Base-by-base conservation (phyloP, 306 rosid genomes). In the Delonix regia region DNA sequence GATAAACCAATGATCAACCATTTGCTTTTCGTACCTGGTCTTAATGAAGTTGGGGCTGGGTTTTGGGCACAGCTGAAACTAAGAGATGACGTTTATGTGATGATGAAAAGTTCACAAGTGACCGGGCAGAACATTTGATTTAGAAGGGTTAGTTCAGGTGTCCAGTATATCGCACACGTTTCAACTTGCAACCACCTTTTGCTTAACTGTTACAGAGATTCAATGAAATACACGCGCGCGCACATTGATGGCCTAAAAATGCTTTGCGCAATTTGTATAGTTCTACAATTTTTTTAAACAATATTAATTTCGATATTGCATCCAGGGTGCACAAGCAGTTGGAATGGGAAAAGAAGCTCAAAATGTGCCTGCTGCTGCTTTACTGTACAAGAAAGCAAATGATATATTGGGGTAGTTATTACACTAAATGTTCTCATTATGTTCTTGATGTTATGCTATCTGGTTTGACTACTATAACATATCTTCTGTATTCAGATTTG, bases 281-380 rank as follows among this genome's bases (percentile, higher is more conserved):
- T 66, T 39, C 24, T 21, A 21, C 33, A n/a, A n/a, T n/a, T n/a
- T 39, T 9, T 21, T 21, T n/a, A 11, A 62, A 62, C 16, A 3
- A 64, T 18, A 66, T 64, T 75, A 25, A 4, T 71, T 82, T 51
- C 57, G 27, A 34, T 73, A 56, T 44, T 44, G 47, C 41, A 41
- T 83, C 65, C 82, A 96, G 99, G 99, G 99, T 72, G 98, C 99
- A 21, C 99, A 96, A 89, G 89, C 94, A 47, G 86, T 93, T 83
- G 98, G 97, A 84, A 96, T 96, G 98, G 99, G 96, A 71, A 90
- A 91, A 82, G 99, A 91, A 74, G 97, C 97, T 83, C 98, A 83
- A 75, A 91, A 85, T 74, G 90, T 93, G 59, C 93, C 97, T 62
- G 80, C 92, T 64, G 96, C 97, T 68, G 88, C 92, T 2, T 73